phyloP scores from a whole-genome alignment of 768 basidiomycete genomes.

The Rhodotorula graminis region DNA sequence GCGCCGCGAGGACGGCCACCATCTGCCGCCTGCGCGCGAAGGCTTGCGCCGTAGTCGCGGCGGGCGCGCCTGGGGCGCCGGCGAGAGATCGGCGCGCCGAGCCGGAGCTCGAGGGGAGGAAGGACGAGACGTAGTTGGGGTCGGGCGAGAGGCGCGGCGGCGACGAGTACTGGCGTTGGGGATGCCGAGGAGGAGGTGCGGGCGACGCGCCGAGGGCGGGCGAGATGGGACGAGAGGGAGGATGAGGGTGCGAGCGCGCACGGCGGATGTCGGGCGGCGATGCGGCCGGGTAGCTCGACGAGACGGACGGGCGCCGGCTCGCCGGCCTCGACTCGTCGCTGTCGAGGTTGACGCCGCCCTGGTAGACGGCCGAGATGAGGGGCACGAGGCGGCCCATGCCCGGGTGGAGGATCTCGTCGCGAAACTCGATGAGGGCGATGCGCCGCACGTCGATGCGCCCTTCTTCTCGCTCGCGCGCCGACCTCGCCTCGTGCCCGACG shows the following conservation, averaged over 20 bases:
- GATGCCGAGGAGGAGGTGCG: neutral
- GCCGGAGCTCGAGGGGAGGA: neutral
- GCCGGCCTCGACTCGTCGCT: neutral
- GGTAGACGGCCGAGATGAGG: constrained; percentile 8
- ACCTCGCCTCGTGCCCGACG: neutral
- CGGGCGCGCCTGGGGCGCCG: neutral
- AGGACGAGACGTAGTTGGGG: neutral
- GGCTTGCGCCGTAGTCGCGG: constrained; percentile 13
- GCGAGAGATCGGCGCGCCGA: neutral
- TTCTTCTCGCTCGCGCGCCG: constrained; percentile 14
- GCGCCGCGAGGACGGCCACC: constrained; percentile 22
- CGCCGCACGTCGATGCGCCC: constrained; percentile 39
- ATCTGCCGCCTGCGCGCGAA: constrained; percentile 31
- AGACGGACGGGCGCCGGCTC: neutral
- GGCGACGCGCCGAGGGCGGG: neutral
- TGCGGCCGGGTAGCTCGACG: neutral
- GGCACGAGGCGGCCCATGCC: constrained; percentile 17
- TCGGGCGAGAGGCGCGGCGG: constrained; percentile 16
- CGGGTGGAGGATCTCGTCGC: constrained; percentile 41
- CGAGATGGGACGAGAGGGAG: neutral
- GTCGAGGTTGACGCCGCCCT: neutral
- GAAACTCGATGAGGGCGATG: constrained; percentile 41
- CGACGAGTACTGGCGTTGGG: constrained; percentile 3
- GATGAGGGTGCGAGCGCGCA: neutral
- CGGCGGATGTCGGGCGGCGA: constrained; percentile 9